Percentiles rank a stretch among this genome's conserved stretches.
Evolutionary conservation across 306 rosid species (phyloP).

Genomic region (Senna siamea): DNA sequence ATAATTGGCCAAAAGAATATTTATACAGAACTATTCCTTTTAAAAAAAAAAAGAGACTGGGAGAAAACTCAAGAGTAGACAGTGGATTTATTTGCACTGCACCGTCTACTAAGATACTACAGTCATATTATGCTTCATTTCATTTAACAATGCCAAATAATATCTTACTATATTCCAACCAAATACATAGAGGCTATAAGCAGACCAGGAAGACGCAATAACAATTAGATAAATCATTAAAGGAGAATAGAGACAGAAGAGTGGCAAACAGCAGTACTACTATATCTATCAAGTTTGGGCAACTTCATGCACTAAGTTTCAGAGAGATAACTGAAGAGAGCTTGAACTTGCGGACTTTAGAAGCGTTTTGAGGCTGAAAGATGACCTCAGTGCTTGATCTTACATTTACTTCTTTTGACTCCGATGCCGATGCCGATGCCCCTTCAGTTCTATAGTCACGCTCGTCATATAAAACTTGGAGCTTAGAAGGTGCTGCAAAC

Average conservation of each 20-base stretch:
- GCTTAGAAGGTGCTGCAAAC: slow-evolving; percentile 78
- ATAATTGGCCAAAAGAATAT: no score
- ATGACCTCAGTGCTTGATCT: slow-evolving; percentile 80
- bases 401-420: slow-evolving; percentile 75
- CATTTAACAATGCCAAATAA: background rate
- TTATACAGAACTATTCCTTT: no score
- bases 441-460: slow-evolving; percentile 84
- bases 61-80: no score
- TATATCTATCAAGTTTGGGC: slow-evolving; percentile 1
- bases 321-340: slow-evolving; percentile 72
- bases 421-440: slow-evolving; percentile 54
- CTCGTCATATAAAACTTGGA: slow-evolving; percentile 68
- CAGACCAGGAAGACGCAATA: background rate
- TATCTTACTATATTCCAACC: background rate
- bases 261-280: background rate
- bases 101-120: no score
- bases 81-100: no score
- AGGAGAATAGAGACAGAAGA: background rate
- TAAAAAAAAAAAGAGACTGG: no score
- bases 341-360: slow-evolving; percentile 70
- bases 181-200: background rate
- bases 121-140: background rate
- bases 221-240: slow-evolving; percentile 3
- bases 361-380: slow-evolving; percentile 64
- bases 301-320: slow-evolving; percentile 74